Evolutionary conservation across 2,329 filamentous ascomycete species (phyloP), one percentile per base, ranked within the genome.

Genomic region (Pseudomassariella vexata): DNA sequence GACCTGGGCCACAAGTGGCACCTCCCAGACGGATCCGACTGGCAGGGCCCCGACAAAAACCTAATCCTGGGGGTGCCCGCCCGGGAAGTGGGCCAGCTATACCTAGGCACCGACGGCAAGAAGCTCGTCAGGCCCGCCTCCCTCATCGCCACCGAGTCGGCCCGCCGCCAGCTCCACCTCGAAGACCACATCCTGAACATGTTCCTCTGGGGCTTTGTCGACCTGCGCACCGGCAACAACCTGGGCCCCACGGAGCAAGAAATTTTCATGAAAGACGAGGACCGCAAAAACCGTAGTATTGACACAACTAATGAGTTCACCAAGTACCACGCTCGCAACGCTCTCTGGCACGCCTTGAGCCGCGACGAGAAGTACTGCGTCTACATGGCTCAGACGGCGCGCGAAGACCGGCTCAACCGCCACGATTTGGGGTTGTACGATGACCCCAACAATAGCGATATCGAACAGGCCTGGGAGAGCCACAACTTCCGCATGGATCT

Each of bases 161-260:
- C 69, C 1, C 57, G 65, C 11, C 59, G 82, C 11, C 51, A 63
- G 1, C 49, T 84, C 20, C 41, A 65, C 15, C 50, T 85, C n/a
- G 63, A 78, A 34, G 39, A 60, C 9, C 64, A 72, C 44, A 61
- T 79, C 28, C 45, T 68, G 10, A 60, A 68, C 36, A 79, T 84
- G 66, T 63, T 79, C 43, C 39, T 73, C 11, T 85, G 73, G 64
- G 82, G 83, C 1, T 71, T 71, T 48, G 58, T 80, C 18, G 66
- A 82, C 52, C 66, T 63, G 31, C 29, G 50, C 5, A 73, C 65
- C 2, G 66, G 72, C 29, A 50, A 60, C 40, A 69, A 77, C 48
- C 46, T 74, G 5, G 62, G 67, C 0, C 70, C 73, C 3, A 62
- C 55, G 8, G 52, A 63, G 30, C 63, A 70, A 29, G 66, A 76